These are phyloP conservation scores for Epicoccum nigrum DNA, from an alignment of 2,329 filamentous ascomycete species.

Conservation along the genomic window DNA sequence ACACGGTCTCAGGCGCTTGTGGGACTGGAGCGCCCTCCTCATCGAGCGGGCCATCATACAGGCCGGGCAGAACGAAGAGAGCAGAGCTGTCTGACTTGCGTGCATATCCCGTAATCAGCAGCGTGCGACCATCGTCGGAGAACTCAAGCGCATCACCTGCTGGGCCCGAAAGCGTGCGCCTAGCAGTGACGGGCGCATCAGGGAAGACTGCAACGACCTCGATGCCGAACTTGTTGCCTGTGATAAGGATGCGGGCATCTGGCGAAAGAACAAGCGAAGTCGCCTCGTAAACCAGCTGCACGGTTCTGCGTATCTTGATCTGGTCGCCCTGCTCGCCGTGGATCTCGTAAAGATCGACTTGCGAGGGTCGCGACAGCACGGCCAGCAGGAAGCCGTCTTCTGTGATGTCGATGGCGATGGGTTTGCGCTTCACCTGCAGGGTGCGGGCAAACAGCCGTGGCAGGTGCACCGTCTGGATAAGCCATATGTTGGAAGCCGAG, in stretches of 20 bases:
- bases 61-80: constrained; percentile 46
- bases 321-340: constrained; percentile 49
- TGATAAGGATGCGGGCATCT: constrained; percentile 79
- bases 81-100: constrained; percentile 45
- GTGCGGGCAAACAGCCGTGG: constrained; percentile 46
- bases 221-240: constrained; percentile 86
- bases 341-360: constrained; percentile 85
- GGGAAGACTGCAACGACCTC: constrained; percentile 79
- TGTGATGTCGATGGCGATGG: constrained; percentile 72
- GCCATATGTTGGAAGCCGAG: constrained; percentile 47
- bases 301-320: constrained; percentile 72
- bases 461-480: constrained; percentile 46
- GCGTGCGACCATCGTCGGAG: constrained; percentile 48
- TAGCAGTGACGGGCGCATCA: constrained; percentile 53
- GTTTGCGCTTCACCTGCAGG: constrained; percentile 47
- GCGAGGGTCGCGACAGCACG: constrained; percentile 80
- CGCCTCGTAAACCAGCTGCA: constrained; percentile 79
- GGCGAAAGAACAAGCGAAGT: constrained; percentile 81
- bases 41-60: constrained; percentile 48
- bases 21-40: constrained; percentile 49
- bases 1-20: constrained; percentile 44
- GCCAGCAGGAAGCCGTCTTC: constrained; percentile 79
- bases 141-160: constrained; percentile 48
- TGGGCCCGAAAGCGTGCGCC: constrained; percentile 45
- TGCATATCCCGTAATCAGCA: constrained; percentile 48